Conservation (phyloP, 495 filamentous ascomycete genomes). For the Penicillium riverlandense region DNA sequence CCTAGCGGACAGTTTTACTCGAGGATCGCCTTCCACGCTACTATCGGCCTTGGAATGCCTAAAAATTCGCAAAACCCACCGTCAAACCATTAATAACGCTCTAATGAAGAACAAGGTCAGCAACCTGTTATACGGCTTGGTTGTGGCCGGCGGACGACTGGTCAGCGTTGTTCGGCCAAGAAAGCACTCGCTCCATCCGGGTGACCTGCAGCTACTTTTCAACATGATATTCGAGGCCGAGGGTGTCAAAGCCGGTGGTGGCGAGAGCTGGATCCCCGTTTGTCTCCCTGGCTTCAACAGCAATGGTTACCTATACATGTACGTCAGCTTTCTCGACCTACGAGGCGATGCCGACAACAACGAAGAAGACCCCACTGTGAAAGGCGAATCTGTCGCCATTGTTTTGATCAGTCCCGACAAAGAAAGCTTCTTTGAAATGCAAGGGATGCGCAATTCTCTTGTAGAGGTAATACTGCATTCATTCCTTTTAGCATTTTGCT, state of each 20-base stretch:
- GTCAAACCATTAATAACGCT: slow-evolving; percentile 76
- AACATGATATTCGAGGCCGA: slow-evolving; percentile 98
- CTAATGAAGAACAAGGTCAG: slow-evolving; percentile 69
- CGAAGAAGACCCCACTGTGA: slow-evolving; percentile 26
- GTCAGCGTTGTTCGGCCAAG: slow-evolving; percentile 92
- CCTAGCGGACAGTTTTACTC: slow-evolving; percentile 88
- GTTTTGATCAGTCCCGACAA: slow-evolving; percentile 89
- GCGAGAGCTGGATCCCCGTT: slow-evolving; percentile 96
- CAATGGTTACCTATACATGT: slow-evolving; percentile 97
- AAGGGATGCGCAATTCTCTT: slow-evolving; percentile 75
- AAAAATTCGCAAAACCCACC: slow-evolving; percentile 77
- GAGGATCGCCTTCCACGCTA: slow-evolving; percentile 80
- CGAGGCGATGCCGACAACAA: slow-evolving; percentile 25
- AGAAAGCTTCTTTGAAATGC: slow-evolving; percentile 85
- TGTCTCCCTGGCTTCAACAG: slow-evolving; percentile 97
- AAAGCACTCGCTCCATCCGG: slow-evolving; percentile 91
- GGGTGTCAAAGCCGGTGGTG: slow-evolving; percentile 78
- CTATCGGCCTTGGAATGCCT: slow-evolving; percentile 89
- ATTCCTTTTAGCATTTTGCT: background rate
- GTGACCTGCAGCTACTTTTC: slow-evolving; percentile 93
- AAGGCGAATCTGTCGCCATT: slow-evolving; percentile 76
- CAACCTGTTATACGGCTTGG: slow-evolving; percentile 82
- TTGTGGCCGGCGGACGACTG: slow-evolving; percentile 88
- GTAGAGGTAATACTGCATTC: slow-evolving; percentile 43
- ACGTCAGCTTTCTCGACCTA: slow-evolving; percentile 78